Base-by-base conservation (phyloP, 108 stramenopile species). In the Skeletonema grethae region DNA sequence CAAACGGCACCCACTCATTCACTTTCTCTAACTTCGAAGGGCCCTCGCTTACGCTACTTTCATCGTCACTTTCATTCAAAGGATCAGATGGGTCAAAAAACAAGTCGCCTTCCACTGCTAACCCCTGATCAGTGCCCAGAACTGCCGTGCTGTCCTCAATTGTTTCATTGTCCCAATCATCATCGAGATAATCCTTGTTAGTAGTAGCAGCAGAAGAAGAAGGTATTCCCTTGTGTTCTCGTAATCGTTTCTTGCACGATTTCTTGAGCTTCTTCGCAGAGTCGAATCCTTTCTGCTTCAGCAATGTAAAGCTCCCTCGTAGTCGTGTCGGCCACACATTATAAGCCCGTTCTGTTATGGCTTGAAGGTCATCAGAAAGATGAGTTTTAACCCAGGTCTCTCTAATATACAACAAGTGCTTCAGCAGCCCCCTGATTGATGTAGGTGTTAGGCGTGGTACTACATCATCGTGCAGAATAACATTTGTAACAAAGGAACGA, bases 381-480 rank as follows among this genome's bases (percentile, higher is more conserved):
- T 95, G 90, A 18, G 73, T 78, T 64, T 89, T 89, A 8, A 95
- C 93, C 93, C 95, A 93, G 41, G 91, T 92, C 64, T 94, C 89
- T 34, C 92, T 84, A 62, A 94, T 88, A 59, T 89, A 77, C 45
- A 96, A 77, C 9, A 98, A 80, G 63, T 96, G 93, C 65, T 92
- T 90, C 73, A 97, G 63, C 48, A 96, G 76, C 2, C 84, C 86
- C 25, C 96, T 86, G 31, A 96, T 93, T 50, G 88, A 90, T 34
- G 87, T 91, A 8, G 96, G 94, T 31, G 96, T 98, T 64, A 98
- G 77, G 1, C 97, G 91, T 1, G 97, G 96, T 34, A 98, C 86
- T 41, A 96, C 92, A 76, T 98, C 97, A 75, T 98, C 97, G 60
- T 97, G 97, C 15, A 95, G 76, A 15, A 98, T 85, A 15, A 89